Evolutionary conservation across 371 early-diverging fungal genomes (phyloP).

Genomic region (Haplosporangium sp.): DNA sequence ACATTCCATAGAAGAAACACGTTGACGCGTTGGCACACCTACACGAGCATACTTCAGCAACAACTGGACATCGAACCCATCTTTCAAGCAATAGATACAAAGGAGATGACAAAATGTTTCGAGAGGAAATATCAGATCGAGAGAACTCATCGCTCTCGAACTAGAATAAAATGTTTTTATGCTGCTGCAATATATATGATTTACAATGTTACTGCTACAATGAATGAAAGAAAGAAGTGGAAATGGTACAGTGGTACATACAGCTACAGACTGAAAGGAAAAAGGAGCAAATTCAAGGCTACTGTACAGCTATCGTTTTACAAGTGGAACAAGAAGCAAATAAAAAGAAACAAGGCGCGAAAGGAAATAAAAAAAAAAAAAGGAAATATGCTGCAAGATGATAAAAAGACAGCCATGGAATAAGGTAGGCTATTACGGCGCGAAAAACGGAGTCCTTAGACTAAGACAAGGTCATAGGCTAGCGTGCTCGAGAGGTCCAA

Average conservation of each 20-base stretch:
- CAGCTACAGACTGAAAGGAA: conserved; percentile 6
- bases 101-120: too few species aligned
- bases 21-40: too few species aligned
- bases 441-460: background rate
- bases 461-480: conserved; percentile 21
- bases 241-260: conserved; percentile 21
- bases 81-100: too few species aligned
- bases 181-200: conserved; percentile 6
- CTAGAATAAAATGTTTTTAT: conserved; percentile 6
- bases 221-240: background rate
- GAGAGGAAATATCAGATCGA: too few species aligned
- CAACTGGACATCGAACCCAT: too few species aligned
- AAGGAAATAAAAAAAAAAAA: conserved; percentile 3
- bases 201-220: conserved; percentile 21
- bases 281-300: conserved; percentile 1
- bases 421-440: background rate
- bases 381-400: background rate
- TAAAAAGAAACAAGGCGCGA: background rate
- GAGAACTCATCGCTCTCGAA: too few species aligned
- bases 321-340: conserved; percentile 1
- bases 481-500: conserved; percentile 30
- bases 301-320: background rate
- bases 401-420: background rate
- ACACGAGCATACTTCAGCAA: too few species aligned
- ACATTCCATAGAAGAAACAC: too few species aligned